Evolutionary conservation across 371 early-diverging fungal species (phyloP), one percentile per base, ranked within the genome.

Genomic region (Rhizopus delemar): DNA sequence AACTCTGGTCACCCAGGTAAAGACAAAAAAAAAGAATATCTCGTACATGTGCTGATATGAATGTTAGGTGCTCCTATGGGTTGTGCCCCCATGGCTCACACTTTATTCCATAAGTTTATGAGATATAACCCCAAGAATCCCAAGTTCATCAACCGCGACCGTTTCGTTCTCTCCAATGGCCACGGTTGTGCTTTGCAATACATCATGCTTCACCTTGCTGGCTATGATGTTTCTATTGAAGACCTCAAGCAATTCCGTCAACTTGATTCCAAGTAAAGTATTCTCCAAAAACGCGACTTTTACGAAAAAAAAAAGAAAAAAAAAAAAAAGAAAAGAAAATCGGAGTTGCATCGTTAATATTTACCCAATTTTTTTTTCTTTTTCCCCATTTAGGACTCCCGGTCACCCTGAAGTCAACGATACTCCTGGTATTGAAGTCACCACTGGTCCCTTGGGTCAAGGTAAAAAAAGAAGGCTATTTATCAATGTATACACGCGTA

Each of bases 361-460:
- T 31, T 41, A 41, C 51, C 39, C 8, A 53, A 53, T 33, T 38
- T 31, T 16, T n/a, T 36, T 38, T 58, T 16, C 38, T 32, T 41
- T 12, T 46, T 59, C 28, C 15, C 22, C 9, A 9, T 60, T 7
- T 68, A 91, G 91, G 66, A 93, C 94, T 46, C 97, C 97, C 28
- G 97, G 98, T 7, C 98, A 99, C 74, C 98, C 98, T 53, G 98
- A 99, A 78, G 80, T 83, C 48, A 85, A 83, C 57, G 74, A 89
- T 22, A 93, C 95, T 41, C 80, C 82, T 33, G 98, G 98, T 46
- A 88, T 99, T 67, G 99, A 99, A 76, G 95, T 95, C 33, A 94
- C 99, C 51, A 99, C 99, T 38, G 99, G 99, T 41, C 99, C 99
- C 46, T 88, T 99, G 34, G 99, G 99, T 53, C 99, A 99, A 88